Base-by-base conservation (phyloP, 2,329 filamentous ascomycete genomes). In the Xylariales sp. region DNA sequence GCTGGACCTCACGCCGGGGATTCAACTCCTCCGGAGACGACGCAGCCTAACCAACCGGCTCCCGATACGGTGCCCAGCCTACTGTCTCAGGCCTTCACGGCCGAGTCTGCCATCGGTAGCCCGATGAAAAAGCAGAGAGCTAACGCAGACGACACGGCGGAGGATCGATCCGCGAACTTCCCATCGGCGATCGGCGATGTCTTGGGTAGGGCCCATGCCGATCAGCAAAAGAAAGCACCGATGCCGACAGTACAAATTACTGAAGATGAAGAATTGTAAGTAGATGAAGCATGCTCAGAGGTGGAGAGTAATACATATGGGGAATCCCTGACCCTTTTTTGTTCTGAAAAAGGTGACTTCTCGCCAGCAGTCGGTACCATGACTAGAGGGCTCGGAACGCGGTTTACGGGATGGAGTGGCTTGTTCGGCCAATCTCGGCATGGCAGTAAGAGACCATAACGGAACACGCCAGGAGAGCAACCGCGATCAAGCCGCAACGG, bases 91-190 rank as follows among this genome's bases (percentile, higher is more conserved):
- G 77, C 76, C 55, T 77, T 85, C 5, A 80, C 80, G 1, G 83
- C 83, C 23, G 85, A 88, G 41, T 77, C 78, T 7, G 77, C 82
- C 4, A 78, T 93, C 28, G 91, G 89, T 56, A 93, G 90, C 71
- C 92, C 92, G 1, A 85, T 93, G 74, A 94, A 94, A 84, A 93
- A 90, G 76, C 90, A 92, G 65, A 85, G 92, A 43, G 87, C 90
- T 1, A 92, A 89, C 73, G 74, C 88, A 30, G 83, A 84, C 7
- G 85, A 82, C 7, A 78, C 82, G 46, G 80, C 84, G 61, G 81
- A 81, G 56, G 80, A 83, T 58, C 75, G 76, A 36, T 75, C 77
- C 8, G 63, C 73, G 16, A 76, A 75, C 18, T 81, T 82, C 67
- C 80, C 80, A 30, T 74, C 80, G 14, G 78, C 80, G 16, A 72